Evolutionary conservation across 805 yeast genomes (phyloP).

Genomic region (Tetrapisispora namnaoensis): DNA sequence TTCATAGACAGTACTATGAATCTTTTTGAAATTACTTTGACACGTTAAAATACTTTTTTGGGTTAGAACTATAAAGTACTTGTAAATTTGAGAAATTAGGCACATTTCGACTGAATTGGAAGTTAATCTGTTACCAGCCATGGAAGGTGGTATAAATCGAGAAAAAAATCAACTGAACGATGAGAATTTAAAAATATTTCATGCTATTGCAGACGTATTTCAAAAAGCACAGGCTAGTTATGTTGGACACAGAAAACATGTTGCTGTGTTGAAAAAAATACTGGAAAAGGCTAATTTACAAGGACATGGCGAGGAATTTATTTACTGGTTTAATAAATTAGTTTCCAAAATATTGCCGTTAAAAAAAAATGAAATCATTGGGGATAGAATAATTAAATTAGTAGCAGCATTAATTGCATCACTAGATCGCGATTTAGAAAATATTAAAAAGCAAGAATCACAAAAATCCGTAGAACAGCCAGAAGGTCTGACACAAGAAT

Average conservation of each 20-base stretch:
- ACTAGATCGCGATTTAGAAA: slow-evolving; percentile 27
- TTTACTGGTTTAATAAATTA: slow-evolving; percentile 47
- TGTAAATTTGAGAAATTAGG: no score
- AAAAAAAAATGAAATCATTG: slow-evolving; percentile 60
- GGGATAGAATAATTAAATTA: slow-evolving; percentile 68
- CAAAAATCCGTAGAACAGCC: slow-evolving; percentile 5
- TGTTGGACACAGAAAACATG: slow-evolving; percentile 70
- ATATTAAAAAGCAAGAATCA: slow-evolving; percentile 18
- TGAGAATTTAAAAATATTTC: slow-evolving; percentile 29
- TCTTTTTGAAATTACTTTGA: no score
- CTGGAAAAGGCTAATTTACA: slow-evolving; percentile 46
- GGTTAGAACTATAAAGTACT: no score
- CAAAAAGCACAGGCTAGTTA: slow-evolving; percentile 69
- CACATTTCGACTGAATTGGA: no score
- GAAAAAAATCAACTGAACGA: slow-evolving; percentile 12
- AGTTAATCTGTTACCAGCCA: background rate
- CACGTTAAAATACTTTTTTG: no score
- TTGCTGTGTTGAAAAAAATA: slow-evolving; percentile 49
- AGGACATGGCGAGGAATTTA: slow-evolving; percentile 49
- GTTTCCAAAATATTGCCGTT: slow-evolving; percentile 56
- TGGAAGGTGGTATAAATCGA: background rate
- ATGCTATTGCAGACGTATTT: slow-evolving; percentile 55
- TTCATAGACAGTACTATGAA: no score
- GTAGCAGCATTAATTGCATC: slow-evolving; percentile 48
- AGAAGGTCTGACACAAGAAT: slow-evolving; percentile 17